Evolutionary conservation across 306 rosid genomes (phyloP), one percentile per base, ranked within the genome.

Genomic region (Astragalus membranaceus): DNA sequence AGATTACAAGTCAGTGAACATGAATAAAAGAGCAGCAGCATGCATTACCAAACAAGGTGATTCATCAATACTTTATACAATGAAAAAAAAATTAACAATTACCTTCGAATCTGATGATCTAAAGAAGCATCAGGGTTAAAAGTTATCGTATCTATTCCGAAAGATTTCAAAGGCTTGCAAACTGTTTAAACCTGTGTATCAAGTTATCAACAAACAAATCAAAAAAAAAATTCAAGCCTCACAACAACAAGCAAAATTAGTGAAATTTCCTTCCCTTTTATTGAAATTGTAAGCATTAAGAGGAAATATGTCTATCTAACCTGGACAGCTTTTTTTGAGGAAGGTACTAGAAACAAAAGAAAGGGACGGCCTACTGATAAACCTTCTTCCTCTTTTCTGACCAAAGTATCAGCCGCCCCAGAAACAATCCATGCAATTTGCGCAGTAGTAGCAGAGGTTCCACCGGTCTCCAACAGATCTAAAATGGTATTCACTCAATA

Each of bases 31-130:
- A 29, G 7, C 44, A 67, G 49, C 26, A 14, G 56, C 4, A 4
- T 12, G 72, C 29, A 60, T 76, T 32, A 41, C 36, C 52, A 50
- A 71, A 64, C 42, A 68, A 67, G 54, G 60, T 41, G 6, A 58
- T 33, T 16, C 61, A 62, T 46, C 17, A 58, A 33, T 14, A 14
- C 13, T 23, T 23, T 26, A 44, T 50, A 46, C 14, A 44, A 68
- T 14, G 10, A 20, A 72, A 57, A 72, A 72, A 36, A 26, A 53
- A 7, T 57, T 32, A 11, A 64, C 5, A 59, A 64, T 80, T 87
- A 85, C 99, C 99, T 96, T 76, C 87, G 87, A 87, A 91, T 91
- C 82, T 94, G 99, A 88, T 87, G 95, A 75, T 87, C 95, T 84
- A 91, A 35, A 61, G 99, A 76, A 75, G 97, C 90, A 49, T 89